phyloP scores from a whole-genome alignment of 2,329 filamentous ascomycete species.

The Fusarium compactum region DNA sequence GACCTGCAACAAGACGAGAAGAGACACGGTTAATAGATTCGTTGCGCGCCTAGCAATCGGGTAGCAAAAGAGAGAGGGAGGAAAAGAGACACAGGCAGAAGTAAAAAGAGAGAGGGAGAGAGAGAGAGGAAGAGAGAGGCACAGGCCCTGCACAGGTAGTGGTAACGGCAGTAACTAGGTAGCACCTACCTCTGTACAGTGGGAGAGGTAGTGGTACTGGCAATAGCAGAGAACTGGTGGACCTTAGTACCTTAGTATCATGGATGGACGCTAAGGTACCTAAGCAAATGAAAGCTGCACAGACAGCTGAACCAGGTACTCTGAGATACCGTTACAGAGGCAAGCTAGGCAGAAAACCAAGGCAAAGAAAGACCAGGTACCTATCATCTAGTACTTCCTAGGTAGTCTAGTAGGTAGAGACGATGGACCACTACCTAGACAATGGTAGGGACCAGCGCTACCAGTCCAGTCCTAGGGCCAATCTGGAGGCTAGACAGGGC shows the following conservation, averaged over 20 bases:
- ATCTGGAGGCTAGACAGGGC: constrained; percentile 7
- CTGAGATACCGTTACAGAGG: background rate
- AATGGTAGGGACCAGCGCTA: constrained; percentile 11
- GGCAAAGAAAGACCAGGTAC: constrained; percentile 12
- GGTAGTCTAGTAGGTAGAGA: too few relatives aligned
- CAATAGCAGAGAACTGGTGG: constrained; percentile 6
- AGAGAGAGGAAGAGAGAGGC: constrained; percentile 10
- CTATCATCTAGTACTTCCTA: background rate
- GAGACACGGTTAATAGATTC: constrained; percentile 24
- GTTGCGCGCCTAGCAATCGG: constrained; percentile 5
- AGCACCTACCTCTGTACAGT: background rate
- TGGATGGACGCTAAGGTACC: background rate
- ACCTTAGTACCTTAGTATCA: background rate
- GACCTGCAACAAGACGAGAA: constrained; percentile 24
- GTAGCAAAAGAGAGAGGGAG: constrained; percentile 5
- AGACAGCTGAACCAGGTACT: constrained; percentile 4
- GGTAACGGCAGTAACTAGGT: background rate
- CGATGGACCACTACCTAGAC: background rate
- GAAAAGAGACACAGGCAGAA: constrained; percentile 2
- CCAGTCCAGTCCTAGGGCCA: constrained; percentile 11
- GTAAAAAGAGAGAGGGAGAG: background rate
- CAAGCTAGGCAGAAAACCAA: constrained; percentile 38
- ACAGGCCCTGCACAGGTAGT: constrained; percentile 18
- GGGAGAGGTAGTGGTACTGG: background rate
- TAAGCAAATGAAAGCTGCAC: constrained; percentile 1